Evolutionary conservation across 306 rosid genomes (phyloP).

Genomic region (Bauhinia variegata): DNA sequence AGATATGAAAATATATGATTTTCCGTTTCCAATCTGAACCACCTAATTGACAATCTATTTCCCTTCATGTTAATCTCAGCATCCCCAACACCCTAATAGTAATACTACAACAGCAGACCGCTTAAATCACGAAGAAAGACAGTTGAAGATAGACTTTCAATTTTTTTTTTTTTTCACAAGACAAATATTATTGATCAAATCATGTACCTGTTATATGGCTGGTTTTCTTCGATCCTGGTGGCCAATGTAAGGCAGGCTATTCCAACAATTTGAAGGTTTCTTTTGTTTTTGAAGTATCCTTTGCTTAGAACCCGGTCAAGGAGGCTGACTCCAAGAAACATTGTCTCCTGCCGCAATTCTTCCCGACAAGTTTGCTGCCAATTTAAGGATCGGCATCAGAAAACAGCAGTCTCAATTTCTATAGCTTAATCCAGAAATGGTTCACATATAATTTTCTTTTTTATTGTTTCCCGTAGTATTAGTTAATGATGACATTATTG

Average conservation of each 20-base stretch:
- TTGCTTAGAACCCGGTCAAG: slow-evolving; percentile 78
- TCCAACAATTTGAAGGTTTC: slow-evolving; percentile 73
- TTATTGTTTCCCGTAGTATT: neutral
- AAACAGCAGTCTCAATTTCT: neutral
- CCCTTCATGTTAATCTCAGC: neutral
- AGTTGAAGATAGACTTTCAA: neutral
- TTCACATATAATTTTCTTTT: neutral
- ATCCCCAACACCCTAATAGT: neutral
- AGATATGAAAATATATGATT: neutral
- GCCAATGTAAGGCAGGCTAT: slow-evolving; percentile 87
- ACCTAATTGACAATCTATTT: slow-evolving; percentile 13
- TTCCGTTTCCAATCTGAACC: slow-evolving; percentile 16
- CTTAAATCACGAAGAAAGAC: neutral
- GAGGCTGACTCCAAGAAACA: slow-evolving; percentile 78
- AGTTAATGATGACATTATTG: neutral
- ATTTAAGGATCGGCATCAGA: slow-evolving; percentile 1
- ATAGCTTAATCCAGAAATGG: neutral
- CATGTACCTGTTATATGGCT: slow-evolving; percentile 68
- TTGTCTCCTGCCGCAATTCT: slow-evolving; percentile 79
- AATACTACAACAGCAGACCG: slow-evolving; percentile 1
- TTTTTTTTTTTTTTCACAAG: neutral
- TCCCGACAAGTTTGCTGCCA: slow-evolving; percentile 56
- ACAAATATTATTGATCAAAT: slow-evolving; percentile 10
- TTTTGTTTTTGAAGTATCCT: slow-evolving; percentile 71
- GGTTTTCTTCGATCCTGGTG: slow-evolving; percentile 90